phyloP scores from a whole-genome alignment of 2,329 filamentous ascomycete genomes.

The Fusarium sp. region DNA sequence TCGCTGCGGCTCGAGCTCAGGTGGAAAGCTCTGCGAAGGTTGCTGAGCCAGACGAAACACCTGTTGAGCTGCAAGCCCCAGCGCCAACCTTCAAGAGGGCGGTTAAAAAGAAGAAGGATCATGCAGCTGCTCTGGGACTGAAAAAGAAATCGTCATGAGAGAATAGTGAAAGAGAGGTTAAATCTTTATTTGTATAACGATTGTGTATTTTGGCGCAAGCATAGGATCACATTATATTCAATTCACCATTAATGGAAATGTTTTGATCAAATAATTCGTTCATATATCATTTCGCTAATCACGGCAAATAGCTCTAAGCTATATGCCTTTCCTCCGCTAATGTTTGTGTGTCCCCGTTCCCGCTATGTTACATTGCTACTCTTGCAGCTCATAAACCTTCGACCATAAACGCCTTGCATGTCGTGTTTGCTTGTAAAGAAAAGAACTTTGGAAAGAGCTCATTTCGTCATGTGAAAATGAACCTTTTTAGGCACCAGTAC shows the following conservation, averaged over 20 bases:
- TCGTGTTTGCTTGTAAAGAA: constrained; percentile 26
- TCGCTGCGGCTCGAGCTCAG: constrained; percentile 70
- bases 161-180: rapidly evolving
- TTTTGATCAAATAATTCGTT: not conserved
- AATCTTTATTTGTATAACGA: not conserved
- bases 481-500: constrained; percentile 28
- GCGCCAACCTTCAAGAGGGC: constrained; percentile 72
- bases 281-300: constrained; percentile 28
- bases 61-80: not conserved
- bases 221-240: rapidly evolving
- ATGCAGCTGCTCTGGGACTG: constrained; percentile 79
- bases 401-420: constrained; percentile 31
- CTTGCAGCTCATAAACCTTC: not conserved
- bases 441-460: constrained; percentile 10
- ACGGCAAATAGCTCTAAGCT: not conserved
- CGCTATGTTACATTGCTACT: constrained; percentile 20
- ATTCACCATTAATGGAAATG: not conserved
- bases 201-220: not conserved
- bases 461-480: constrained; percentile 29
- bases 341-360: not conserved
- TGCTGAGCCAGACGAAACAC: constrained; percentile 45
- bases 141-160: constrained; percentile 78
- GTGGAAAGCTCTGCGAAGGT: constrained; percentile 64
- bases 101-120: constrained; percentile 89
- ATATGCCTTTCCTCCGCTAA: not conserved